Base-by-base conservation (phyloP, 2,329 filamentous ascomycete genomes). In the Neonectria coccinea region DNA sequence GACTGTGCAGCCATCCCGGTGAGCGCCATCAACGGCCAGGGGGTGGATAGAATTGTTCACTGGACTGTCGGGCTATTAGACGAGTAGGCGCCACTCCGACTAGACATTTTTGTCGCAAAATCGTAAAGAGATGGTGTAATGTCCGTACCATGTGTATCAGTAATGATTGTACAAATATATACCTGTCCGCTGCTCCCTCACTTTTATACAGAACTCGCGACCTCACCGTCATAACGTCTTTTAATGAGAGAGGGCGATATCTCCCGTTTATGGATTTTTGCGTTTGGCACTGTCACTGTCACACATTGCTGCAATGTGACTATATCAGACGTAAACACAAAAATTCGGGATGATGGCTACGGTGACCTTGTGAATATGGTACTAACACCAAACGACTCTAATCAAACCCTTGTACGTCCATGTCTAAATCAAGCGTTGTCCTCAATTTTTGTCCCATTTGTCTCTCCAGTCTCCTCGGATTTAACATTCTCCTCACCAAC, bases 1-100 rank as follows among this genome's bases (percentile, higher is more conserved):
- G 80, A 89, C 83, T 85, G 92, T 33, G 83, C 86, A 22, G 92
- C 88, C 20, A 89, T 98, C 64, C 96, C 96, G 0, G 89, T 98
- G 52, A 97, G 94, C 77, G 96, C 95, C 52, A 97, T 97, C 67
- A 88, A 91, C 62, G 92, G 92, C 5, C 90, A 97, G 76, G 94
- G 95, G 3, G 90, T 97, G 9, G 88, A 93, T 57, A 83, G 86
- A 48, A 89, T 96, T 60, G 86, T 92, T 20, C 88, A 92, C 71
- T 89, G 92, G 83, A 91, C 90, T 2, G 85, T 94, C 54, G 88
- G 88, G 16, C 76, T 95, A 60, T 79, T 95, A 61, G 86, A 90
- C 67, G 83, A 81, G 57, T 79, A 76, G 61, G 47, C 12, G 9
- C 22, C 48, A 16, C 47, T 56, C 51, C 45, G 54, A 50, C 47